Conservation (phyloP, 495 filamentous ascomycete species). For the Annulohypoxylon moriforme region DNA sequence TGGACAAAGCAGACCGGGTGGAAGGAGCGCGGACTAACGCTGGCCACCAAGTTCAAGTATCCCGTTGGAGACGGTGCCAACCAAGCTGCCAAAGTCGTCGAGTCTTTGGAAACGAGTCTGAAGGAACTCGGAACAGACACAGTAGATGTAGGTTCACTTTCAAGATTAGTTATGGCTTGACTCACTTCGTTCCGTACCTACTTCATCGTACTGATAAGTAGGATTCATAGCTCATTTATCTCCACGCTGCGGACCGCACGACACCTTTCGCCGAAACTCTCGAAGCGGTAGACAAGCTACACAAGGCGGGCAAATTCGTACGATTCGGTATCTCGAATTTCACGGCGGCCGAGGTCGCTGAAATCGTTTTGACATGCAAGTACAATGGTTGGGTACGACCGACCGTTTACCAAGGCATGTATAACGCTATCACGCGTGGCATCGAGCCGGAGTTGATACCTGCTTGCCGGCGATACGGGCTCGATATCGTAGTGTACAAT, state of each 20-base stretch:
- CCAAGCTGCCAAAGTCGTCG: constrained; percentile 67
- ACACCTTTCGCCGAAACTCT: constrained; percentile 85
- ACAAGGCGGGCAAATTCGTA: constrained; percentile 90
- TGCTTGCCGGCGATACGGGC: constrained; percentile 82
- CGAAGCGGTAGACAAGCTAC: constrained; percentile 78
- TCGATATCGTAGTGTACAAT: constrained; percentile 94
- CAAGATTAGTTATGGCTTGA: neutral
- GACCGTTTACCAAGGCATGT: constrained; percentile 75
- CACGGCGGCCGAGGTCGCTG: constrained; percentile 90
- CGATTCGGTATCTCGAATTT: constrained; percentile 85
- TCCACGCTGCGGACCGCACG: constrained; percentile 85
- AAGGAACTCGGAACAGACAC: constrained; percentile 77
- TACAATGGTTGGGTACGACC: constrained; percentile 80
- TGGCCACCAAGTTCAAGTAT: constrained; percentile 86
- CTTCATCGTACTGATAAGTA: constrained; percentile 7
- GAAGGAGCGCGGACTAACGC: constrained; percentile 82
- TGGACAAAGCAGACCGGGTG: constrained; percentile 81
- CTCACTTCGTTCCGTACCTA: neutral
- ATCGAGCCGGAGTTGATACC: constrained; percentile 85
- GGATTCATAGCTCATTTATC: constrained; percentile 73
- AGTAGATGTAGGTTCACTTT: constrained; percentile 68
- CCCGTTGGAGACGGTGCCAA: constrained; percentile 69
- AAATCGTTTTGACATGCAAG: constrained; percentile 84
- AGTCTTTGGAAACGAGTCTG: constrained; percentile 72
- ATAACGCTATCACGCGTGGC: constrained; percentile 77